Conservation (phyloP, 1,284 basidiomycete genomes). For the Caloboletus inedulis region DNA sequence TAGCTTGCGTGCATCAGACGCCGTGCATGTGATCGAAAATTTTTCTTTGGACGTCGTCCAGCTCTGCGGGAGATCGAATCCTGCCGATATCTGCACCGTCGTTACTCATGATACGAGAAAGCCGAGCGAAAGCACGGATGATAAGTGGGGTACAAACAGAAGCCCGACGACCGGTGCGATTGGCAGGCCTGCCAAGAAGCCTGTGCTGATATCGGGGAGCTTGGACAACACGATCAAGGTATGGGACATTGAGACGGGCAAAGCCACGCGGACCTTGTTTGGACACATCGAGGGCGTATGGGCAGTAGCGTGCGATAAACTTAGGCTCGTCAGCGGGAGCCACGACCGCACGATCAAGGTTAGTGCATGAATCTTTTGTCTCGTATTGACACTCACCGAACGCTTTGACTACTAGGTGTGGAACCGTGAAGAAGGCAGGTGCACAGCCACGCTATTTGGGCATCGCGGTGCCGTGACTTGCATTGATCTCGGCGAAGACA, state of each 20-base stretch:
- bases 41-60: slow-evolving; percentile 17
- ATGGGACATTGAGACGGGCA: slow-evolving; percentile 92
- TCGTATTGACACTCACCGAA: slow-evolving; percentile 6
- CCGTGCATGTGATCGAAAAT: slow-evolving; percentile 18
- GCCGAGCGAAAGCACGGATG: slow-evolving; percentile 15
- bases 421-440: slow-evolving; percentile 88
- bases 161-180: not conserved
- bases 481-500: slow-evolving; percentile 88
- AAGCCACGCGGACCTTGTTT: slow-evolving; percentile 82
- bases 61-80: slow-evolving; percentile 9
- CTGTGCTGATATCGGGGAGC: slow-evolving; percentile 85
- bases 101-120: slow-evolving; percentile 28
- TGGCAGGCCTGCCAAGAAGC: slow-evolving; percentile 39
- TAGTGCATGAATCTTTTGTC: slow-evolving; percentile 6
- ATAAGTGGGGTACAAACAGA: slow-evolving; percentile 9
- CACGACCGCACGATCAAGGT: slow-evolving; percentile 94
- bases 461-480: slow-evolving; percentile 95
- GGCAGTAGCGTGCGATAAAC: slow-evolving; percentile 89
- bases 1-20: slow-evolving; percentile 3
- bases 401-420: slow-evolving; percentile 60
- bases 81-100: slow-evolving; percentile 29
- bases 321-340: slow-evolving; percentile 88
- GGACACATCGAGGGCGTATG: slow-evolving; percentile 98
- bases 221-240: slow-evolving; percentile 96
- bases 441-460: slow-evolving; percentile 88